phyloP scores from a whole-genome alignment of 495 filamentous ascomycete species.

The Trichoderma gamsii region DNA sequence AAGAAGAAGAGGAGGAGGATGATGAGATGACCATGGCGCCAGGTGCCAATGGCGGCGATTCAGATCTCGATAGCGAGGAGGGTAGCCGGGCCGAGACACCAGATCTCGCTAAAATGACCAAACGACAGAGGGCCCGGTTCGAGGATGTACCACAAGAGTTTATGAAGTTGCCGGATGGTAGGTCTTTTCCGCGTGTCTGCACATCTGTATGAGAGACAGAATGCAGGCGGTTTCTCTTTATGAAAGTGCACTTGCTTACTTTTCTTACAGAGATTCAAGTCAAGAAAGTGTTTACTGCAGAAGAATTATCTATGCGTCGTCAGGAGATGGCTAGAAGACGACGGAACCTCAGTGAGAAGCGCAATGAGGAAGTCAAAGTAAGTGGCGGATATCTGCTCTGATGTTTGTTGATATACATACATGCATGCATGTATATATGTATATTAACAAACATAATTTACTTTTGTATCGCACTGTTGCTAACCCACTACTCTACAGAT shows the following conservation, averaged over 20 bases:
- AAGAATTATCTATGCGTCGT: conserved; percentile 90
- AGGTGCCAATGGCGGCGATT: conserved; percentile 50
- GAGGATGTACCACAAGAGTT: conserved; percentile 53
- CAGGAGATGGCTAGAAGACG: conserved; percentile 93
- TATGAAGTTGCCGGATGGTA: conserved; percentile 74
- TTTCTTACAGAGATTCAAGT: conserved; percentile 69
- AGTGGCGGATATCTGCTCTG: background rate
- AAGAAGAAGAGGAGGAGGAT: conserved; percentile 45
- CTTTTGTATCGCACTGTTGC: background rate
- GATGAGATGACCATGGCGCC: conserved; percentile 33
- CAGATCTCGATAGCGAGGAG: conserved; percentile 62
- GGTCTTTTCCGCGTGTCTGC: conserved; percentile 9
- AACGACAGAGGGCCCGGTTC: conserved; percentile 70
- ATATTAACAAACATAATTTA: background rate
- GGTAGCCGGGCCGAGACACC: conserved; percentile 58
- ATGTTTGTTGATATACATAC: no score
- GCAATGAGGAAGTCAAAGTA: conserved; percentile 98
- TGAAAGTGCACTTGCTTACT: conserved; percentile 12
- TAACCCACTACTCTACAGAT: conserved; percentile 48
- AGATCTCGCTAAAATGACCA: conserved; percentile 80
- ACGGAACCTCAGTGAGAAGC: conserved; percentile 96
- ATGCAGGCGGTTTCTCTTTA: background rate
- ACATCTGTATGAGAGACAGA: background rate
- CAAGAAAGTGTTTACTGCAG: conserved; percentile 87
- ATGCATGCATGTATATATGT: no score